These are phyloP conservation scores for Panicum hallii DNA, from an alignment of 202 grass and related monocot species.

Conservation along the genomic window DNA sequence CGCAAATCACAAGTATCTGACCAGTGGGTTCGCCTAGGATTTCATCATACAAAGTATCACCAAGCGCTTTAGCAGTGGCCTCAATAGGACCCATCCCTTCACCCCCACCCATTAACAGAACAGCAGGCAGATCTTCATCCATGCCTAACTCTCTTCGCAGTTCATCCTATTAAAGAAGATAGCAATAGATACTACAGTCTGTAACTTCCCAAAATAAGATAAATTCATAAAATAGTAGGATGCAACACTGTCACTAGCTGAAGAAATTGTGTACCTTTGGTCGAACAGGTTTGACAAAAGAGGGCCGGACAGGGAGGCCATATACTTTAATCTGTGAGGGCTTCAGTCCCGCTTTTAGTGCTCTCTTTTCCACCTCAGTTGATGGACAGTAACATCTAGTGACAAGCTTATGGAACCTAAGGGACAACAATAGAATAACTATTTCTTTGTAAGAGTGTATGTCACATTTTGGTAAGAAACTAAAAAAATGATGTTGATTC, in stretches of 20 bases:
- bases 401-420: constrained; percentile 99
- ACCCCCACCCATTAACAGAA: constrained; percentile 94
- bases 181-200: constrained; percentile 1
- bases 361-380: constrained; percentile 88
- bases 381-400: constrained; percentile 99
- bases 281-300: constrained; percentile 87
- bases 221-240: not conserved
- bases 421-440: constrained; percentile 51
- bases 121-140: constrained; percentile 88
- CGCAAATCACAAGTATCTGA: constrained; percentile 95
- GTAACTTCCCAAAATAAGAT: constrained; percentile 28
- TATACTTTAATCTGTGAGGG: constrained; percentile 92
- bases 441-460: constrained; percentile 64
- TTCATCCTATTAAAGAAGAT: constrained; percentile 71
- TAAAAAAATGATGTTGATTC: constrained; percentile 7
- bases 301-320: constrained; percentile 96
- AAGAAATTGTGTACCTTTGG: constrained; percentile 66
- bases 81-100: constrained; percentile 99
- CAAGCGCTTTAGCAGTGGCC: constrained; percentile 83
- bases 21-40: constrained; percentile 66
- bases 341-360: constrained; percentile 87
- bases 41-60: constrained; percentile 75
- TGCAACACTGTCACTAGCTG: not conserved
- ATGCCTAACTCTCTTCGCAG: constrained; percentile 86
- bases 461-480: constrained; percentile 27